phyloP scores from a whole-genome alignment of 2,329 filamentous ascomycete species.

The Amphichorda felina region DNA sequence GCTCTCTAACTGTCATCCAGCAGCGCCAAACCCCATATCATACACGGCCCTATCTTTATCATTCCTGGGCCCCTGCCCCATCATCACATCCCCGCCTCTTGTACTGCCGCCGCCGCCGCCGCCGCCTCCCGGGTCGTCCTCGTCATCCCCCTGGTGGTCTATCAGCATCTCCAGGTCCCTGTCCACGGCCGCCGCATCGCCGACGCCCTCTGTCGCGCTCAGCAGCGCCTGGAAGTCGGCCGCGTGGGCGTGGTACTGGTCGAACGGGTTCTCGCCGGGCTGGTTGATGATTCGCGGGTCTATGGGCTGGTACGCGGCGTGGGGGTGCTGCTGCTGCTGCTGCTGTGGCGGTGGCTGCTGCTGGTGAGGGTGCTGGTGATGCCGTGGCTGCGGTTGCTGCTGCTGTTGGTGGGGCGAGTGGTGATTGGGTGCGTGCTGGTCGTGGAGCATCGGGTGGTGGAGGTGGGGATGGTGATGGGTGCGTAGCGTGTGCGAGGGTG shows the following conservation, averaged over 20 bases:
- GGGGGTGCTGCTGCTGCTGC: slow-evolving; percentile 15
- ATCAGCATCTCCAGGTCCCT: slow-evolving; percentile 41
- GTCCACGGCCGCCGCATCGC: slow-evolving; percentile 23
- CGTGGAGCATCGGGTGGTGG: slow-evolving; percentile 8
- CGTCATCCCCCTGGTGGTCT: slow-evolving; percentile 30
- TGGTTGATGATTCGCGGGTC: slow-evolving; percentile 46
- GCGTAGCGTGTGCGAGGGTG: slow-evolving; percentile 24
- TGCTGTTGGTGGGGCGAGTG: slow-evolving; percentile 8
- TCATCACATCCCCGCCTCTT: slow-evolving; percentile 5
- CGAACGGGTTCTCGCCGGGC: slow-evolving; percentile 21
- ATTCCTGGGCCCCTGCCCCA: slow-evolving; percentile 1
- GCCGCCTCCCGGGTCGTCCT: slow-evolving; percentile 23
- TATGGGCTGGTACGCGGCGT: slow-evolving; percentile 37
- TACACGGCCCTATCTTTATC: neutral
- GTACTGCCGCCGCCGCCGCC: neutral
- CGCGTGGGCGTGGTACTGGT: slow-evolving; percentile 27
- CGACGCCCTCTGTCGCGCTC: slow-evolving; percentile 30
- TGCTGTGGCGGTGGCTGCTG: slow-evolving; percentile 18
- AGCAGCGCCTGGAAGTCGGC: slow-evolving; percentile 41
- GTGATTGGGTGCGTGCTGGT: slow-evolving; percentile 6
- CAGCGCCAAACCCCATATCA: neutral
- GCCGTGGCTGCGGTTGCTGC: slow-evolving; percentile 18
- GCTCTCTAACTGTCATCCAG: neutral
- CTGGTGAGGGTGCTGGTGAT: slow-evolving; percentile 12
- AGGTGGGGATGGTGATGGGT: slow-evolving; percentile 8